Percentiles rank a stretch among this genome's conserved stretches.
These are phyloP conservation scores for Aaosphaeria arxii DNA, from an alignment of 2,329 filamentous ascomycete genomes.

Conservation along the genomic window DNA sequence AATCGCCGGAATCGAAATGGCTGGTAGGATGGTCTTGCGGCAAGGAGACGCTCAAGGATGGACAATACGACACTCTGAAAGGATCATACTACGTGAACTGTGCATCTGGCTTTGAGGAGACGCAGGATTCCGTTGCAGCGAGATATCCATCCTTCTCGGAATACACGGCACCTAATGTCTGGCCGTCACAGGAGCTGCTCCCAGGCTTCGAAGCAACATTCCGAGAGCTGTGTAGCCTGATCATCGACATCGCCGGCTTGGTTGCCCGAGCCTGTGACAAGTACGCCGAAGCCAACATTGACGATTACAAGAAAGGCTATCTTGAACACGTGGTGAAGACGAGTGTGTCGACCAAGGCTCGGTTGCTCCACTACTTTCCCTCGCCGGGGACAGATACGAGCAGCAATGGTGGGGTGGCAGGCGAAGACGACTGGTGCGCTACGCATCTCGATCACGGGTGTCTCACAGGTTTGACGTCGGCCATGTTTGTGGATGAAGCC, in stretches of 20 bases:
- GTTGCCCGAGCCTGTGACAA: constrained; percentile 88
- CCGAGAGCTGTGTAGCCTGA: constrained; percentile 72
- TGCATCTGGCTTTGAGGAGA: constrained; percentile 60
- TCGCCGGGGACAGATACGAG: constrained; percentile 18
- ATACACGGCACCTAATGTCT: constrained; percentile 86
- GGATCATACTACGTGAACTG: constrained; percentile 84
- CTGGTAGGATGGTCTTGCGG: constrained; percentile 74
- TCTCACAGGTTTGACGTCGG: constrained; percentile 87
- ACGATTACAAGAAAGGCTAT: constrained; percentile 72
- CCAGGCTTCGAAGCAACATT: constrained; percentile 73
- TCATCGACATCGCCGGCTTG: constrained; percentile 85
- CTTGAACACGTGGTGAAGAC: constrained; percentile 82
- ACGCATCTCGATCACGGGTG: constrained; percentile 90
- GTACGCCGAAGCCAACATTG: constrained; percentile 76
- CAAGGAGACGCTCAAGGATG: constrained; percentile 76
- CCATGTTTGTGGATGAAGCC: constrained; percentile 90
- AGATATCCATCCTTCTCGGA: constrained; percentile 72
- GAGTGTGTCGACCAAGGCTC: constrained; percentile 85
- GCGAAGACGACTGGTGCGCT: constrained; percentile 93
- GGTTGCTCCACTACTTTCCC: constrained; percentile 91
- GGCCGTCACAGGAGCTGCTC: constrained; percentile 68
- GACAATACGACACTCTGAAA: constrained; percentile 75
- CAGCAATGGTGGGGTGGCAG: constrained; percentile 23
- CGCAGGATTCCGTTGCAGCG: constrained; percentile 48
- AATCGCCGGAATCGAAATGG: constrained; percentile 55